Evolutionary conservation across 1,284 basidiomycete genomes (phyloP).

Genomic region (Polyporus tsugae): DNA sequence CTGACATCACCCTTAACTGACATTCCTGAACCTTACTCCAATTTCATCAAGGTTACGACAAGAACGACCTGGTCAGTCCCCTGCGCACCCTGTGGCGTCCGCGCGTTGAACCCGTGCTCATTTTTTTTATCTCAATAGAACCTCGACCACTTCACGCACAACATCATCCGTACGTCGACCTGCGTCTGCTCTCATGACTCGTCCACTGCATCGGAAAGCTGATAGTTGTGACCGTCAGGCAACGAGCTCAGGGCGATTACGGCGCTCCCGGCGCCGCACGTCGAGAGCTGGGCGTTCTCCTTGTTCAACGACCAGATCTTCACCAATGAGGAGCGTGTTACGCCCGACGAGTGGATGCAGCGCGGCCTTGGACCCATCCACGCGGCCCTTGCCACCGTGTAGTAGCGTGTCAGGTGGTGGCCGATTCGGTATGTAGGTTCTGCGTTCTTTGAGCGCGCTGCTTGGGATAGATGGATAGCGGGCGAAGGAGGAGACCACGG

Average conservation of each 20-base stretch:
- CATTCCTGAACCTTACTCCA: background rate
- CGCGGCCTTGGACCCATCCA: slow-evolving; percentile 56
- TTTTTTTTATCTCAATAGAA: slow-evolving; percentile 47
- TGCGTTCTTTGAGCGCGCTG: background rate
- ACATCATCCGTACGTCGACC: slow-evolving; percentile 59
- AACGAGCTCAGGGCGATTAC: slow-evolving; percentile 67
- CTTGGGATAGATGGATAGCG: background rate
- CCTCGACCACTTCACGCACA: slow-evolving; percentile 71
- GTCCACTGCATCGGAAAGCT: background rate
- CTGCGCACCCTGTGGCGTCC: background rate
- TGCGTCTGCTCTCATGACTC: background rate
- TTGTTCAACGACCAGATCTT: slow-evolving; percentile 66
- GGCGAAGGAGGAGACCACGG: background rate
- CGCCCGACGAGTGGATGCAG: slow-evolving; percentile 63
- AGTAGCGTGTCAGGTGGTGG: background rate
- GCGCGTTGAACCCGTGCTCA: background rate
- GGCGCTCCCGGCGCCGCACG: slow-evolving; percentile 63
- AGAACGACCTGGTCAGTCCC: slow-evolving; percentile 65
- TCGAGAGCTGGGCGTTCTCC: slow-evolving; percentile 64
- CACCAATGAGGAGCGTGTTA: slow-evolving; percentile 52
- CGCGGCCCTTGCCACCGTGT: slow-evolving; percentile 40
- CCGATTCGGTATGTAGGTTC: background rate
- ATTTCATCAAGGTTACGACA: slow-evolving; percentile 59
- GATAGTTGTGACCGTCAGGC: slow-evolving; percentile 39
- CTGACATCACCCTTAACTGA: slow-evolving; percentile 5